A percentile compares a stretch with the other conserved stretches of the same genome.
Evolutionary conservation across 2,329 filamentous ascomycete species (phyloP).

Genomic region (Cercospora citrullina): DNA sequence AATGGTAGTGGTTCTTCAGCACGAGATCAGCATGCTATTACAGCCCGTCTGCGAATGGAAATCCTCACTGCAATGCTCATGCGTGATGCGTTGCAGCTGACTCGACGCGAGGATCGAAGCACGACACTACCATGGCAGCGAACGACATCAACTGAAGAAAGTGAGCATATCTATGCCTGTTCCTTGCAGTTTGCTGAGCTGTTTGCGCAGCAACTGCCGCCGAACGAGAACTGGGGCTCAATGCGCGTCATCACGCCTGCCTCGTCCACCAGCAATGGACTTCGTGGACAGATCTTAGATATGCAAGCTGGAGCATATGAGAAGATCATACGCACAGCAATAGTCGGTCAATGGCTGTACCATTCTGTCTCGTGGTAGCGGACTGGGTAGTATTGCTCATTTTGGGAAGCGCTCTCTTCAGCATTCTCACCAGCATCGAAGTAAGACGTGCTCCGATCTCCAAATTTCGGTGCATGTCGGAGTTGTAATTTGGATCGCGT

Average conservation of each 20-base stretch:
- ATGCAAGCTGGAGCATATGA: not conserved
- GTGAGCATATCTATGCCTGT: not conserved
- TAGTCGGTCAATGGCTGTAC: not conserved
- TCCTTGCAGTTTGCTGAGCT: not conserved
- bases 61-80: not conserved
- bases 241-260: not conserved
- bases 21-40: not conserved
- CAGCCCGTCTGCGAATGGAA: not conserved
- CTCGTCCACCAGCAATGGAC: not conserved
- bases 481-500: not conserved
- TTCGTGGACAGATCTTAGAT: not conserved
- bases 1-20: not conserved
- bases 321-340: not conserved
- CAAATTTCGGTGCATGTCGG: conserved; percentile 5
- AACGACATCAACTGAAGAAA: not conserved
- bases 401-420: not conserved
- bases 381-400: not conserved
- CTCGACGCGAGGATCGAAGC: not conserved
- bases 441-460: conserved; percentile 6
- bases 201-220: not conserved
- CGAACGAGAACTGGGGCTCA: not conserved
- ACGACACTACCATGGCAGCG: not conserved
- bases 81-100: not conserved
- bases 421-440: not conserved
- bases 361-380: not conserved